Evolutionary conservation across 371 early-diverging fungal species (phyloP).

Genomic region (Rhizopus arrhizus): DNA sequence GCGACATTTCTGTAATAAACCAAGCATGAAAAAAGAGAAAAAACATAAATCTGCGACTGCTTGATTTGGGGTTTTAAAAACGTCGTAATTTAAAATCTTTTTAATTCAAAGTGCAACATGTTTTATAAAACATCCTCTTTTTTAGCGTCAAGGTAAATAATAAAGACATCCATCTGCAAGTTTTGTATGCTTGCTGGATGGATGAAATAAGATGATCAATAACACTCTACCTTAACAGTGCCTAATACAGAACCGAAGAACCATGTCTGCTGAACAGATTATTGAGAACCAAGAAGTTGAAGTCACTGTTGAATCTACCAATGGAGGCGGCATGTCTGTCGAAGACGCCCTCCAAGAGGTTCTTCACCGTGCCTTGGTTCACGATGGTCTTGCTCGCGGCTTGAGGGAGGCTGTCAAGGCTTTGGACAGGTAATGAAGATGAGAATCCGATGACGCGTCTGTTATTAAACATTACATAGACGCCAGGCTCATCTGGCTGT

Average conservation of each 20-base stretch:
- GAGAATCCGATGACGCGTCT: slow-evolving; percentile 10
- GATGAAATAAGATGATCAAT: not conserved
- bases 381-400: slow-evolving; percentile 96
- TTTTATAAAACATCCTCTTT: not conserved
- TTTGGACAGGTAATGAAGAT: slow-evolving; percentile 75
- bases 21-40: slow-evolving; percentile 1
- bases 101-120: not conserved
- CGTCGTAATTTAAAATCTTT: slow-evolving; percentile 1
- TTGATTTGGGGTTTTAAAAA: not conserved
- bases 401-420: slow-evolving; percentile 95
- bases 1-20: not conserved
- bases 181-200: not conserved
- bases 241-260: slow-evolving; percentile 8
- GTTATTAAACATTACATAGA: slow-evolving; percentile 1
- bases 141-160: not conserved
- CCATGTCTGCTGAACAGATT: slow-evolving; percentile 53
- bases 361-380: slow-evolving; percentile 88
- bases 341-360: slow-evolving; percentile 96
- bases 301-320: slow-evolving; percentile 72
- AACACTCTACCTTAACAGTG: not conserved
- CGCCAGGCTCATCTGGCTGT: slow-evolving; percentile 89
- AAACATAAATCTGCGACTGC: not conserved
- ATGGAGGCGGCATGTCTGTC: slow-evolving; percentile 70
- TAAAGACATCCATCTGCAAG: not conserved
- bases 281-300: slow-evolving; percentile 65